Evolutionary conservation across 2,329 filamentous ascomycete species (phyloP), one percentile per base, ranked within the genome.

Genomic region (Pestalotiopsis sp.): DNA sequence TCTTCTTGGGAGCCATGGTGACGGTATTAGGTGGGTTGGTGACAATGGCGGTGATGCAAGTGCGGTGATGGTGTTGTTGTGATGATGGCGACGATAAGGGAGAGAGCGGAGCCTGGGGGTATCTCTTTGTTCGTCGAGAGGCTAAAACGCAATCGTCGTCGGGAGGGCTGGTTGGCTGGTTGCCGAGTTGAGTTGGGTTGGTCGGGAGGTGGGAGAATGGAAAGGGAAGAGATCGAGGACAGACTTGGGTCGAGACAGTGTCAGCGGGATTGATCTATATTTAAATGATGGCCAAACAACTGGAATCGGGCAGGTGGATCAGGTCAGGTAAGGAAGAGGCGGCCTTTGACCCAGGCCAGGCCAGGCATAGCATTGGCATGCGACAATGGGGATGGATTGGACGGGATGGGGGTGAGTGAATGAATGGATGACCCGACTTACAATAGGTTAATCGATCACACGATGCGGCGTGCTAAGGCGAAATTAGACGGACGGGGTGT

Each of bases 1-100:
- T 90, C 87, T 93, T 94, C 84, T 92, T 93, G 71, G 90, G 87
- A 72, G 91, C 88, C 88, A 90, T 91, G 73, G 67, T 82, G 78
- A 72, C n/a, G 68, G 38, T 59, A 20, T 36, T 12, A 36, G n/a
- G 39, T 63, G 41, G n/a, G 39, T 45, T 5, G 23, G 41, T 27
- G 41, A 52, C 23, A 23, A 14, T 65, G 23, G 12, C 39, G 12
- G n/a, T 23, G 38, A n/a, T 36, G 23, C 52, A 23, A 39, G 5
- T 56, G 38, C 49, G 57, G 31, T 67, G 13, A n/a, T 45, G 45
- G 20, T n/a, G 45, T n/a, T 52, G 45, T n/a, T 52, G n/a, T 20
- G 20, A 17, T 52, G 20, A n/a, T 38, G 61, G 31, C 14, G 61
- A 20, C 11, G 45, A 52, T 20, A 52, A 52, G 45, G 14, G 4